Evolutionary conservation across 2,329 filamentous ascomycete species (phyloP).

Genomic region (Nothophoma quercina): DNA sequence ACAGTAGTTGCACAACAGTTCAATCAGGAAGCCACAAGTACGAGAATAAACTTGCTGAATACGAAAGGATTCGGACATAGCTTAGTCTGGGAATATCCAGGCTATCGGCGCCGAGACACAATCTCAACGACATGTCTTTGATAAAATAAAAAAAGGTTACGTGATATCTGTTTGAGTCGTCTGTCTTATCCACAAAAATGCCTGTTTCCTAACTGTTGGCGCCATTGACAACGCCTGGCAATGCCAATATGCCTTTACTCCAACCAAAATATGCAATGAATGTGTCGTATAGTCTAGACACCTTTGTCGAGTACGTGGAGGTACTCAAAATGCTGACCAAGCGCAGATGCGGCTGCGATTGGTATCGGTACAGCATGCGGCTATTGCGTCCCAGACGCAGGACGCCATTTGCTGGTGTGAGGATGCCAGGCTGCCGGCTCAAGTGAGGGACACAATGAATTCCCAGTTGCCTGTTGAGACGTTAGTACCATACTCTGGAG

Average conservation of each 20-base stretch:
- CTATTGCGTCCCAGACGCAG: background rate
- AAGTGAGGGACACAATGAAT: constrained; percentile 40
- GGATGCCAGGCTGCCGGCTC: background rate
- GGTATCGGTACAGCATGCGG: background rate
- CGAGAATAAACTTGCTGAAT: background rate
- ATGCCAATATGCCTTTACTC: constrained; percentile 20
- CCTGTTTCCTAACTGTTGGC: constrained; percentile 25
- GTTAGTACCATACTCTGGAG: constrained; percentile 17
- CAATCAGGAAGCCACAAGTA: no score
- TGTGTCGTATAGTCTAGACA: background rate
- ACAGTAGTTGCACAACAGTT: background rate
- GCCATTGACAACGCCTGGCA: constrained; percentile 22
- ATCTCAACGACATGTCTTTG: background rate
- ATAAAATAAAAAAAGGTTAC: no score
- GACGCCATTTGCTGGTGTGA: background rate
- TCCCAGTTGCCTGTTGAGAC: constrained; percentile 39
- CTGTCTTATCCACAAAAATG: constrained; percentile 11
- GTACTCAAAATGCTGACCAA: background rate
- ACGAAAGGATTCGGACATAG: no score
- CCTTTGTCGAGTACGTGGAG: background rate
- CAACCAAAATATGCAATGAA: constrained; percentile 21
- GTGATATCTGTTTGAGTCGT: constrained; percentile 10
- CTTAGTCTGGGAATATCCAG: no score
- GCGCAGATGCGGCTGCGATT: background rate
- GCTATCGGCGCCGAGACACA: no score